These are phyloP conservation scores for Lecanicillium sp. DNA, from an alignment of 2,329 filamentous ascomycete species.

Conservation along the genomic window DNA sequence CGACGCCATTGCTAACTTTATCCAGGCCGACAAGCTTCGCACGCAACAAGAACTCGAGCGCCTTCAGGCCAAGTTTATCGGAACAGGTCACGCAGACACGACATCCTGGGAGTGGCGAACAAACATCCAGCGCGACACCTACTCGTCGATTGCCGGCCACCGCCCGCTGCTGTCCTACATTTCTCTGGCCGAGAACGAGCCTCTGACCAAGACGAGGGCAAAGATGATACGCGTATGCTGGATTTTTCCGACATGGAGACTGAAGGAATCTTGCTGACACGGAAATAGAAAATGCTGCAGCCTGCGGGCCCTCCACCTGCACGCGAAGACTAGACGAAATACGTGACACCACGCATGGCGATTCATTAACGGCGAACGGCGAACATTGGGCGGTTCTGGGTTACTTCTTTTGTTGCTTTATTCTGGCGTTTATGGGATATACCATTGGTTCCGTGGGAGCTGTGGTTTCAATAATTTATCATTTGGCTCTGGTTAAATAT, in stretches of 20 bases:
- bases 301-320: conserved; percentile 53
- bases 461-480: not conserved
- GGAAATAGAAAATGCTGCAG: conserved; percentile 60
- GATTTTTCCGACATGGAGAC: not conserved
- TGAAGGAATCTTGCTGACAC: conserved; percentile 14
- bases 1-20: not conserved
- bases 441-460: conserved; percentile 16
- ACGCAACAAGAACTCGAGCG: conserved; percentile 96
- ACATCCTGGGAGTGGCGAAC: conserved; percentile 96
- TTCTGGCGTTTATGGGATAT: conserved; percentile 22
- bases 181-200: conserved; percentile 80
- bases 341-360: no score
- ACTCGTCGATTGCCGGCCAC: conserved; percentile 83
- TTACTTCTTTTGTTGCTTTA: conserved; percentile 9
- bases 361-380: not conserved
- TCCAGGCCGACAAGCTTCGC: conserved; percentile 90
- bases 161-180: conserved; percentile 84
- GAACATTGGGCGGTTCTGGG: conserved; percentile 6
- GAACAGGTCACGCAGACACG: conserved; percentile 93
- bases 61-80: conserved; percentile 91
- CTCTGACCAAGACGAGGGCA: conserved; percentile 71
- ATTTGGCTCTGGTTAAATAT: not conserved
- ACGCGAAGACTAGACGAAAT: conserved; percentile 46
- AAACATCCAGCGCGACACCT: conserved; percentile 92
- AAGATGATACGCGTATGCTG: conserved; percentile 65